Percentiles rank a stretch among this genome's conserved stretches.
phyloP scores from a whole-genome alignment of 148 eudicot species.

The Camellia sinensis region DNA sequence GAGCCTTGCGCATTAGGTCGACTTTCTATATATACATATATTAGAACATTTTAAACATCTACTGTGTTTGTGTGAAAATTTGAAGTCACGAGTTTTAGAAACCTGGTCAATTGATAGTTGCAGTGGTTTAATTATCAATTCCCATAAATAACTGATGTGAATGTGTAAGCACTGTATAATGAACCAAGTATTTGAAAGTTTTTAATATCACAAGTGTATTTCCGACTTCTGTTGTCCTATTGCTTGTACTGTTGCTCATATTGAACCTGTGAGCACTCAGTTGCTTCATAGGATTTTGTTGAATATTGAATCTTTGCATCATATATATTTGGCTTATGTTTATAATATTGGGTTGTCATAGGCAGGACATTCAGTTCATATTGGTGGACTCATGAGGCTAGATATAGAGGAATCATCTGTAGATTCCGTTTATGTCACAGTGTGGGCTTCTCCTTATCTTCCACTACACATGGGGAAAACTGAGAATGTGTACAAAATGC shows the following conservation, averaged over 20 bases:
- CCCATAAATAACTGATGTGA: background rate
- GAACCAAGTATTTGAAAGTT: background rate
- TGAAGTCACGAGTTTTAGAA: background rate
- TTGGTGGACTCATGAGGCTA: conserved; percentile 85
- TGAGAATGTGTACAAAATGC: conserved; percentile 55
- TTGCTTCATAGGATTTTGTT: background rate
- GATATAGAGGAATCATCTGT: conserved; percentile 67
- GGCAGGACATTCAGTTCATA: conserved; percentile 87
- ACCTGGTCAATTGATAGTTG: background rate
- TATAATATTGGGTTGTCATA: conserved; percentile 25
- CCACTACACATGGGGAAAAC: conserved; percentile 96
- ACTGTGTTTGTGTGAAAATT: background rate
- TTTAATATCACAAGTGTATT: background rate
- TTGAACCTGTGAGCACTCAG: background rate
- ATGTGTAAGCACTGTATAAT: background rate
- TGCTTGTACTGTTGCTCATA: background rate
- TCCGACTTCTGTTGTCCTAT: background rate
- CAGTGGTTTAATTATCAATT: background rate
- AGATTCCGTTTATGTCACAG: conserved; percentile 80
- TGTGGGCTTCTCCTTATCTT: conserved; percentile 85
- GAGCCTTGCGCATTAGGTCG: background rate
- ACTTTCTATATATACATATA: background rate
- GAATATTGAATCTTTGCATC: background rate
- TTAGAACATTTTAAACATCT: background rate
- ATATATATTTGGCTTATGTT: conserved; percentile 3